Evolutionary conservation across 345 rosid genomes (phyloP).

Genomic region (Physaria fendleri): DNA sequence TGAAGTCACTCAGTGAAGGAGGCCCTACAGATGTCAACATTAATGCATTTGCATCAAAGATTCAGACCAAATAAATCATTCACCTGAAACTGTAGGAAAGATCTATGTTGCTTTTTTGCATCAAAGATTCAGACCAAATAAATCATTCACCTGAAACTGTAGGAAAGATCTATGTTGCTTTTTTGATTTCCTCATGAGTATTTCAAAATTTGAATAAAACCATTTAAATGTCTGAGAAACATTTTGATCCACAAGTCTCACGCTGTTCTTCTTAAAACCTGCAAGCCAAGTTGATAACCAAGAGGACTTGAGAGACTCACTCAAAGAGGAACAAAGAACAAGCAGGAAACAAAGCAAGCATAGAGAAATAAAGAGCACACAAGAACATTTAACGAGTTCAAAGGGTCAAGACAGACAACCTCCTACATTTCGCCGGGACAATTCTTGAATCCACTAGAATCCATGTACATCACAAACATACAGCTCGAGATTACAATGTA

Average conservation of each 20-base stretch:
- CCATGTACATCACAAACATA: no score
- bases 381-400: no score
- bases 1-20: no score
- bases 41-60: slow-evolving; percentile 20
- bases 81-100: not conserved
- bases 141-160: not conserved
- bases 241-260: not conserved
- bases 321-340: no score
- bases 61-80: slow-evolving; percentile 8
- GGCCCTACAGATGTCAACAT: no score
- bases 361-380: no score
- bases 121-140: slow-evolving; percentile 17
- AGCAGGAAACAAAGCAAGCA: no score
- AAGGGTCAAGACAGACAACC: no score
- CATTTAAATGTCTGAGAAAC: not conserved
- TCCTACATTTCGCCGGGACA: no score
- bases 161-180: not conserved
- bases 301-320: slow-evolving; percentile 80
- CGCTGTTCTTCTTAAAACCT: not conserved
- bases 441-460: no score
- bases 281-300: slow-evolving; percentile 72
- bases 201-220: not conserved
- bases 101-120: slow-evolving; percentile 10
- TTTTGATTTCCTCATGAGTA: not conserved
- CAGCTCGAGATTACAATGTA: no score